A percentile compares a stretch with the other conserved stretches of the same genome.
phyloP scores from a whole-genome alignment of 1,284 basidiomycete species.

The Boletus semigastroideus region DNA sequence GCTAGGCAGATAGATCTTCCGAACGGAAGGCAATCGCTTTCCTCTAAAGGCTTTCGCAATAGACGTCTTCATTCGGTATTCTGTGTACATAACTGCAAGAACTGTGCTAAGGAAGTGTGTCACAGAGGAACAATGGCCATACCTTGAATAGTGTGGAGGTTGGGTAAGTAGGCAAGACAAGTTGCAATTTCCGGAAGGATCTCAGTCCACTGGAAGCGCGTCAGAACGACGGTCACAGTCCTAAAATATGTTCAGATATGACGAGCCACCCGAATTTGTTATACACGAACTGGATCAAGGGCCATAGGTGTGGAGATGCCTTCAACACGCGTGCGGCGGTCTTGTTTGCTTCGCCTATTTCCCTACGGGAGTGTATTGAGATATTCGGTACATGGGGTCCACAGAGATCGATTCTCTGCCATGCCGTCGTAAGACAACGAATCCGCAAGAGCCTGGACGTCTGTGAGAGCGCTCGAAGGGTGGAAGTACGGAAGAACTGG shows the following conservation, averaged over 20 bases:
- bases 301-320: conserved; percentile 4
- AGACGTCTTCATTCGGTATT: conserved; percentile 23
- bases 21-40: conserved; percentile 28
- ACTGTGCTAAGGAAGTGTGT: not conserved
- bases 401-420: too few species aligned
- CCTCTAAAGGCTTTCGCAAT: conserved; percentile 31
- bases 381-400: too few species aligned
- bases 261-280: too few species aligned
- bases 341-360: too few species aligned
- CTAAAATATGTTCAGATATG: not conserved
- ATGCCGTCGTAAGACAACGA: too few species aligned
- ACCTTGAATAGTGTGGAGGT: conserved; percentile 35
- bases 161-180: conserved; percentile 34
- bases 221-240: conserved; percentile 23
- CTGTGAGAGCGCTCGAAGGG: too few species aligned
- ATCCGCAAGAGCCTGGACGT: too few species aligned
- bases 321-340: not conserved
- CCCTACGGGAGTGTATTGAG: too few species aligned
- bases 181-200: conserved; percentile 33
- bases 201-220: conserved; percentile 2
- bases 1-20: conserved; percentile 26
- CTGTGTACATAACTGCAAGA: conserved; percentile 2
- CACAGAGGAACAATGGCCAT: not conserved
- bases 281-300: conserved; percentile 13
- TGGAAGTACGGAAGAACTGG: too few species aligned